Conservation (phyloP, 2,329 filamentous ascomycete genomes). For the Paracorniculantispora psalliotae region DNA sequence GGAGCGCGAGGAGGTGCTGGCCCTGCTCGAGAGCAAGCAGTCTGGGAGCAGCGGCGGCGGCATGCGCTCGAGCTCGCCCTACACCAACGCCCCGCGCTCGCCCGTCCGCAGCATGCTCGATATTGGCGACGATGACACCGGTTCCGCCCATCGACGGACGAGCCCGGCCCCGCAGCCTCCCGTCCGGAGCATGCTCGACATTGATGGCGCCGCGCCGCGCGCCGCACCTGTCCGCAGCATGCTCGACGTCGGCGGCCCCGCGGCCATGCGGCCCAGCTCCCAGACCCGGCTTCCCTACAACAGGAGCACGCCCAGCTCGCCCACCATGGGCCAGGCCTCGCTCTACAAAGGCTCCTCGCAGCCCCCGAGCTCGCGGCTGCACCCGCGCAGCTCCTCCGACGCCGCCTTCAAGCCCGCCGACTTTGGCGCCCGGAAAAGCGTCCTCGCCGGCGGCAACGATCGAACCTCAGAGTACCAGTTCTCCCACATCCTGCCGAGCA, state of each 20-base stretch:
- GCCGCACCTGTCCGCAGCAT: constrained; percentile 43
- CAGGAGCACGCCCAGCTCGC: constrained; percentile 31
- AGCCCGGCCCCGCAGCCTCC: constrained; percentile 44
- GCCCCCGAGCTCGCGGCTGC: constrained; percentile 22
- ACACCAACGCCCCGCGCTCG: constrained; percentile 53
- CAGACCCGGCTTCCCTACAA: constrained; percentile 19
- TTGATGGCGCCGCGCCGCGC: constrained; percentile 39
- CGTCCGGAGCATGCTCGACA: constrained; percentile 62
- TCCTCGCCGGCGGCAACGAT: constrained; percentile 28
- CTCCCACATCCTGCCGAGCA: constrained; percentile 50
- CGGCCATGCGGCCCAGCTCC: constrained; percentile 18
- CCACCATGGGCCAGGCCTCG: constrained; percentile 20
- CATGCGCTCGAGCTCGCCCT: constrained; percentile 48
- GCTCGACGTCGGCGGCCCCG: constrained; percentile 44
- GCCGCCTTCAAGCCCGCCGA: constrained; percentile 42
- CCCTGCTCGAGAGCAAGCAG: constrained; percentile 55
- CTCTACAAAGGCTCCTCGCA: constrained; percentile 17
- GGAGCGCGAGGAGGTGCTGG: constrained; percentile 69
- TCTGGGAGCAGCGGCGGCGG: constrained; percentile 30
- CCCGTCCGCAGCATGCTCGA: constrained; percentile 66
- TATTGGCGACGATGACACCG: constrained; percentile 41
- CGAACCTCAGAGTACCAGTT: constrained; percentile 57
- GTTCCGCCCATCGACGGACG: constrained; percentile 18
- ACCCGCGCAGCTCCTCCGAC: constrained; percentile 53
- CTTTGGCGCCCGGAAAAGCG: constrained; percentile 36